Base-by-base conservation (phyloP, 176 grass and related monocot genomes). In the Oryza meyeriana region DNA sequence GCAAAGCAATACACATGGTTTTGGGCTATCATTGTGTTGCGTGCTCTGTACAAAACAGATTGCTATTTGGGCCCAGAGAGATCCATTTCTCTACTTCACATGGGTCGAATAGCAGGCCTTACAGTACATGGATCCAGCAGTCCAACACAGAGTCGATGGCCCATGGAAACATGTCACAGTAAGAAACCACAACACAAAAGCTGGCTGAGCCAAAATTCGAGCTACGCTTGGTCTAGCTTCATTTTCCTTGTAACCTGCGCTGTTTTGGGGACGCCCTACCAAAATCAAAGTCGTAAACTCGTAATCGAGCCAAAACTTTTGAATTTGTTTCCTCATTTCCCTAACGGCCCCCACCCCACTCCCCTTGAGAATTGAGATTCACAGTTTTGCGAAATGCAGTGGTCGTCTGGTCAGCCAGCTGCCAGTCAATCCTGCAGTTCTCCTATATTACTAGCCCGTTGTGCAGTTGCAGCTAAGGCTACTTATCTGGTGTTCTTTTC, bases 401-500 rank as follows among this genome's bases (percentile, higher is more conserved):
- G 12, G 6, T 42, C 40, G 2, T 42, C 13, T 2, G 76, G 84
- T 58, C 77, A 72, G 64, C 20, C 41, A 10, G 7, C 12, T 16
- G 45, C 35, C 66, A 48, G 32, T 79, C 38, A 85, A 78, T 84
- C 10, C 8, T 71, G 27, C 10, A 14, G 24, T 64, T 63, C 48
- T 81, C 78, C 27, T 29, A 22, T 2, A n/a, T n/a, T n/a, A n/a
- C n/a, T n/a, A n/a, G n/a, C n/a, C n/a, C n/a, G n/a, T n/a, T n/a
- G n/a, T n/a, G n/a, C n/a, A n/a, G n/a, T n/a, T n/a, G n/a, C n/a
- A n/a, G n/a, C n/a, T n/a, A n/a, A n/a, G n/a, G n/a, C n/a, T n/a
- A n/a, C n/a, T n/a, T n/a, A n/a, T n/a, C n/a, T n/a, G n/a, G n/a
- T n/a, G n/a, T n/a, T n/a, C n/a, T n/a, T n/a, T n/a, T n/a, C n/a